Percentiles rank a stretch among this genome's conserved stretches.
phyloP scores from a whole-genome alignment of 768 basidiomycete genomes.

The Calocybe cyanea region DNA sequence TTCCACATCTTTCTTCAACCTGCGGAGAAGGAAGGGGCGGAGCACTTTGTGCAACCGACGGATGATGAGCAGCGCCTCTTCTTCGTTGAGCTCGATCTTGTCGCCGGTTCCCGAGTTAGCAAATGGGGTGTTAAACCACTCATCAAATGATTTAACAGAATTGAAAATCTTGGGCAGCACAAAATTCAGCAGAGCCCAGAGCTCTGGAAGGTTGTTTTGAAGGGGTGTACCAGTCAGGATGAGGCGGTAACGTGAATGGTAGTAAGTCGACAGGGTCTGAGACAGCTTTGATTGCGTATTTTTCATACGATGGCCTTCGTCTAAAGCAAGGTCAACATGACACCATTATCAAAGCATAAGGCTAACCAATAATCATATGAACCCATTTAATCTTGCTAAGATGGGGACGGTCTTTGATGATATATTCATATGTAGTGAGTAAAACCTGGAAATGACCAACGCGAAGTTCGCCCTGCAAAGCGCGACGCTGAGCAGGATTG shows the following conservation, averaged over 20 bases:
- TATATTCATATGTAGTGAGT: slow-evolving; percentile 94
- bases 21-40: slow-evolving; percentile 86
- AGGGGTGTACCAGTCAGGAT: slow-evolving; percentile 95
- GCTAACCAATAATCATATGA: slow-evolving; percentile 92
- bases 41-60: slow-evolving; percentile 95
- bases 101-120: slow-evolving; percentile 97
- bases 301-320: slow-evolving; percentile 98
- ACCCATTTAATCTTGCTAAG: slow-evolving; percentile 92
- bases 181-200: slow-evolving; percentile 95
- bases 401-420: slow-evolving; percentile 93
- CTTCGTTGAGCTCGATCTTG: slow-evolving; percentile 99
- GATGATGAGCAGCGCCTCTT: slow-evolving; percentile 97
- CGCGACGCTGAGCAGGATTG: slow-evolving; percentile 78
- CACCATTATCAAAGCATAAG: background rate
- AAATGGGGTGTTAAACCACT: slow-evolving; percentile 99
- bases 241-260: slow-evolving; percentile 88
- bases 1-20: slow-evolving; percentile 96
- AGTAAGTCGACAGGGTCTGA: slow-evolving; percentile 87
- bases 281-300: slow-evolving; percentile 87
- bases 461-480: slow-evolving; percentile 73
- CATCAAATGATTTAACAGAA: slow-evolving; percentile 98
- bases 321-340: slow-evolving; percentile 28
- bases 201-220: slow-evolving; percentile 94
- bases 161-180: slow-evolving; percentile 95
- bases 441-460: slow-evolving; percentile 86